Evolutionary conservation across 768 basidiomycete species (phyloP).

Genomic region (Boletus subcaerulescens): DNA sequence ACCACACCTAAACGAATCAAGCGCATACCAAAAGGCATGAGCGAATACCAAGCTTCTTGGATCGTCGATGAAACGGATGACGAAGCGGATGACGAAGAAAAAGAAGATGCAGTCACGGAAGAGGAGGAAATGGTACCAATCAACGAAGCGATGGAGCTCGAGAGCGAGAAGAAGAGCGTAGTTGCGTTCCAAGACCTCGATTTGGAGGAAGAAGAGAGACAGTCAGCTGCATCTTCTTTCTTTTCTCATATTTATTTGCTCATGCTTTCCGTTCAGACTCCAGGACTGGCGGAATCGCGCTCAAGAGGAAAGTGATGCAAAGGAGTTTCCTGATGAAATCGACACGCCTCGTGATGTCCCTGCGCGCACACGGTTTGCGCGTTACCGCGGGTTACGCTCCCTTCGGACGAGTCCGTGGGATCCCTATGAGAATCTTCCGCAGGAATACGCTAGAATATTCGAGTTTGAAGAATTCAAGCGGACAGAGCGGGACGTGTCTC

Average conservation of each 20-base stretch:
- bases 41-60: slow-evolving; percentile 97
- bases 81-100: slow-evolving; percentile 50
- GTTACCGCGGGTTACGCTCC: slow-evolving; percentile 87
- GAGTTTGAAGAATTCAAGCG: slow-evolving; percentile 94
- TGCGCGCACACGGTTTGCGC: slow-evolving; percentile 81
- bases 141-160: slow-evolving; percentile 53
- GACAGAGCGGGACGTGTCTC: slow-evolving; percentile 69
- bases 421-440: slow-evolving; percentile 90
- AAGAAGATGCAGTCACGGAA: slow-evolving; percentile 34
- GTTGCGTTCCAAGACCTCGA: slow-evolving; percentile 76
- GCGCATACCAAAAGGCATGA: slow-evolving; percentile 91
- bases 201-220: slow-evolving; percentile 79
- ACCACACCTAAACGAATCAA: slow-evolving; percentile 81
- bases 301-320: slow-evolving; percentile 76
- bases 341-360: slow-evolving; percentile 87
- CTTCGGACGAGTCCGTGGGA: slow-evolving; percentile 98
- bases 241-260: not conserved
- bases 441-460: slow-evolving; percentile 93
- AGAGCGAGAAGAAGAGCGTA: slow-evolving; percentile 48
- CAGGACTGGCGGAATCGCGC: slow-evolving; percentile 65
- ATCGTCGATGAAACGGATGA: slow-evolving; percentile 81
- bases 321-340: slow-evolving; percentile 92
- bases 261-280: slow-evolving; percentile 43
- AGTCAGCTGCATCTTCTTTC: slow-evolving; percentile 48
- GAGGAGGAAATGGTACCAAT: slow-evolving; percentile 65